Evolutionary conservation across 805 yeast genomes (phyloP), one percentile per base, ranked within the genome.

Genomic region (Starmera amethionina): DNA sequence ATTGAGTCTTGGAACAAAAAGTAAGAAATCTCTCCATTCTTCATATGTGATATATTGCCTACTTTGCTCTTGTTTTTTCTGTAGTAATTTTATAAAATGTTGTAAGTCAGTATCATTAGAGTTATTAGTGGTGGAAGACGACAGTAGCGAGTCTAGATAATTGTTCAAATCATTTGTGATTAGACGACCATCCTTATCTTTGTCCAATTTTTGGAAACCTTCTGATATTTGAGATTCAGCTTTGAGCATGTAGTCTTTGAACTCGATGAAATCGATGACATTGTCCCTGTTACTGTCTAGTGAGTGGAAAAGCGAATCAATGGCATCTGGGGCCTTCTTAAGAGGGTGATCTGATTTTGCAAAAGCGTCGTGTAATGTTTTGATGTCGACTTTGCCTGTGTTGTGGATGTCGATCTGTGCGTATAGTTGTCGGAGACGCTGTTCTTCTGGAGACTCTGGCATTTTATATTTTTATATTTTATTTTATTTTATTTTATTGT

Each of bases 1-100:
- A 44, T 77, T 70, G 16, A 75, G 62, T 38, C 93, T 66, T 4
- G 98, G 98, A 64, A 93, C 80, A 50, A 90, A 75, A 38, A 89
- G 59, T 25, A 90, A 62, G 38, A 85, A 84, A 49, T 83, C 84
- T 47, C 95, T 69, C 75, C 94, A 93, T 50, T 90, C 90, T 39
- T 87, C 87, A 54, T 76, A 85, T 0, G 93, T 79, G 34, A 90
- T 78, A 48, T 68, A 74, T 1, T 93, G 90, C 41, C 73, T 75
- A 36, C 71, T 22, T 22, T 22, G 27, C 5, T 22, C 27, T 22
- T 22, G 27, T 22, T 22, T 22, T 22, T 22, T 22, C 6, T 22
- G 27, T 22, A 22, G 27, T 22, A 22, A 66, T 70, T 30, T 65
- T 54, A 64, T 81, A 80, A 43, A 86, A 65, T 61, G 59, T 41